Percentiles rank a stretch among this genome's conserved stretches.
These are phyloP conservation scores for Eutrema heterophyllum DNA, from an alignment of 345 rosid genomes.

Conservation along the genomic window DNA sequence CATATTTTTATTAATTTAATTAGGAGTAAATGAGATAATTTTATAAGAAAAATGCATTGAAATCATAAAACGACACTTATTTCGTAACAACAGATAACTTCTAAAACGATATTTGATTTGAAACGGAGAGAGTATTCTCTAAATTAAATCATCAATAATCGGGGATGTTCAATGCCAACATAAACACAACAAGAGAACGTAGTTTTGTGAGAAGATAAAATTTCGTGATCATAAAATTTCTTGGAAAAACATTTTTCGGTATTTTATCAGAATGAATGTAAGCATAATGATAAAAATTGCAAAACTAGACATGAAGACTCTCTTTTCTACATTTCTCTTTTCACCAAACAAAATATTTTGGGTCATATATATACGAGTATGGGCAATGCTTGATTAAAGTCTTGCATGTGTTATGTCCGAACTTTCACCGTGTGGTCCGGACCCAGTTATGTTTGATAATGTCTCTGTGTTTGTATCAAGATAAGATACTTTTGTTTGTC, in stretches of 20 bases:
- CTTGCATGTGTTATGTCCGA: slow-evolving; percentile 8
- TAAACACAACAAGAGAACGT: no score
- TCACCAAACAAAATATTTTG: neutral
- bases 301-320: neutral
- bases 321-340: neutral
- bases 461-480: neutral
- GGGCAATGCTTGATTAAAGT: slow-evolving; percentile 11
- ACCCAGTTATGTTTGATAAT: slow-evolving; percentile 4
- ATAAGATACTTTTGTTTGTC: neutral
- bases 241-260: neutral
- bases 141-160: no score
- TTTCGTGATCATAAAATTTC: no score
- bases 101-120: no score
- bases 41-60: no score
- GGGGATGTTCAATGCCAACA: no score
- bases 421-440: slow-evolving; percentile 10
- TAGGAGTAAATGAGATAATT: no score
- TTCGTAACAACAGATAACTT: no score
- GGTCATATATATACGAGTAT: neutral
- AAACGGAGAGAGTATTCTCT: no score
- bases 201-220: no score
- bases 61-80: no score
- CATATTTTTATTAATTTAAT: no score
- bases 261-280: neutral
- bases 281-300: neutral